phyloP scores from a whole-genome alignment of 257 asterid species.

The Plantago elongata region DNA sequence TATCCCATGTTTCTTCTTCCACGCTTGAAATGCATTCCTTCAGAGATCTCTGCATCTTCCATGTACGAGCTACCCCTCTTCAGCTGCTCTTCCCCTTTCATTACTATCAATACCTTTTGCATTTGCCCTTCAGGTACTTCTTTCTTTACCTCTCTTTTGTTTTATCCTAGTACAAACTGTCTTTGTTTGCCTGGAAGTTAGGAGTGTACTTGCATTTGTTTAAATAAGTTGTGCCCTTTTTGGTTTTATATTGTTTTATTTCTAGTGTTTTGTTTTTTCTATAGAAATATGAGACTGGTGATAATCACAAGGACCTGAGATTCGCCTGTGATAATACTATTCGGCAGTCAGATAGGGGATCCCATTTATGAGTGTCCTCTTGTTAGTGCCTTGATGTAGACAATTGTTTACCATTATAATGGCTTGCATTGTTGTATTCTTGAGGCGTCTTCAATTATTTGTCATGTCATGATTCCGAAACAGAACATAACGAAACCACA shows the following conservation, averaged over 20 bases:
- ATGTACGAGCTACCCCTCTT: slow-evolving; percentile 20
- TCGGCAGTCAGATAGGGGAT: neutral
- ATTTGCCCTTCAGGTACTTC: neutral
- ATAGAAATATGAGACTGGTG: neutral
- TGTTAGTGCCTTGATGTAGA: neutral
- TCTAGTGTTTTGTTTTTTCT: neutral
- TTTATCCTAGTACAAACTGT: slow-evolving; percentile 16
- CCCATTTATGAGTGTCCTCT: neutral
- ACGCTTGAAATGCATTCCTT: slow-evolving; percentile 23
- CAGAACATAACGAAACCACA: neutral
- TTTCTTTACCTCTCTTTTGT: slow-evolving; percentile 1
- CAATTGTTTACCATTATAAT: too few species aligned
- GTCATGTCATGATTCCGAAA: neutral
- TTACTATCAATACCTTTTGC: slow-evolving; percentile 8
- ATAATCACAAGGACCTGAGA: neutral
- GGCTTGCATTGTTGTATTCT: too few species aligned
- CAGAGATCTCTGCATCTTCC: slow-evolving; percentile 18
- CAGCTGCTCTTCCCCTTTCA: slow-evolving; percentile 17
- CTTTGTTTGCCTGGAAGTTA: slow-evolving; percentile 1
- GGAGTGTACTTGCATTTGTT: neutral
- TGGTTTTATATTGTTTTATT: neutral
- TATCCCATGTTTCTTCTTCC: slow-evolving; percentile 32
- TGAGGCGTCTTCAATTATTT: slow-evolving; percentile 2
- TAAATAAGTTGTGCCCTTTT: neutral
- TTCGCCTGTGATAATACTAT: neutral